phyloP scores from a whole-genome alignment of 495 filamentous ascomycete species.

The Pyrenula massariospora region DNA sequence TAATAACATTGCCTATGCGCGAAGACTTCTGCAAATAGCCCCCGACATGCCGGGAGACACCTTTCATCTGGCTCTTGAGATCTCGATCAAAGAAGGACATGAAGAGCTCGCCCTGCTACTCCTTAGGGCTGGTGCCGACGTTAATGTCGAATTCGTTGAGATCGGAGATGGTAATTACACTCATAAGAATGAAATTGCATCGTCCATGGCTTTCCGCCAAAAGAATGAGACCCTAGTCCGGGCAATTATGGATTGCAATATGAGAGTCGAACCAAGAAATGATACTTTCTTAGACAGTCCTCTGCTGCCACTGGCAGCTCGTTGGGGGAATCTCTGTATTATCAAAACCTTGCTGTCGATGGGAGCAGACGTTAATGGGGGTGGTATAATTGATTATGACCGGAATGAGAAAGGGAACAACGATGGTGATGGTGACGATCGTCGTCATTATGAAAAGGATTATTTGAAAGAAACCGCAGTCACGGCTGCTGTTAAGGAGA shows the following conservation, averaged over 20 bases:
- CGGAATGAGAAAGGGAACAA: background rate
- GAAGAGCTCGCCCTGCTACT: slow-evolving; percentile 15
- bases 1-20: background rate
- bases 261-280: background rate
- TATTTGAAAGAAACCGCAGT: background rate
- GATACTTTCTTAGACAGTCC: background rate
- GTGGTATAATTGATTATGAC: background rate
- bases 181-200: background rate
- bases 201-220: background rate
- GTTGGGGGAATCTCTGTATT: slow-evolving; percentile 14
- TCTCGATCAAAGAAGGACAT: background rate
- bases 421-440: background rate
- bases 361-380: slow-evolving; percentile 14
- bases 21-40: background rate
- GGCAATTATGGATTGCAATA: background rate
- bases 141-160: slow-evolving; percentile 8
- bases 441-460: background rate
- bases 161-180: background rate
- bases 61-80: background rate
- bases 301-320: slow-evolving; percentile 12
- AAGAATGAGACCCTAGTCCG: background rate
- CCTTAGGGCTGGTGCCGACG: slow-evolving; percentile 12
- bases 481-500: background rate
- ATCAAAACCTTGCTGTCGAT: slow-evolving; percentile 10
- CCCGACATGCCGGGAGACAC: background rate